Conservation (phyloP, 2,329 filamentous ascomycete genomes). For the Aspergillus sp. region DNA sequence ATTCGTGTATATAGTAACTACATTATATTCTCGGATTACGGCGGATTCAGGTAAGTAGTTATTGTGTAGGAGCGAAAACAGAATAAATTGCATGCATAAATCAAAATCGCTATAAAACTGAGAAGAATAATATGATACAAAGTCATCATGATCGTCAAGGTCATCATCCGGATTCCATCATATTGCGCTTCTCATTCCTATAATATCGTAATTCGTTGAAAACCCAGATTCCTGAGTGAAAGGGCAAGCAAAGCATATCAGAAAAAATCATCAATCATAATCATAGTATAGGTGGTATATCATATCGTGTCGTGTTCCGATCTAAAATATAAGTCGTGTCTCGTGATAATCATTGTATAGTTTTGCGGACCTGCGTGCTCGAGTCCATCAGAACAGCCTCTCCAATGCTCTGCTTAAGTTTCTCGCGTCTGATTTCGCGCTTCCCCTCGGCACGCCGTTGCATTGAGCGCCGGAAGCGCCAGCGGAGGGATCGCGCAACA, state of each 20-base stretch:
- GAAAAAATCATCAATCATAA: background rate
- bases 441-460: constrained; percentile 45
- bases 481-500: constrained; percentile 50
- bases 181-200: background rate
- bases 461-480: constrained; percentile 46
- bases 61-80: background rate
- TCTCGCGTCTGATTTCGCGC: constrained; percentile 53
- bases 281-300: background rate
- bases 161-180: background rate
- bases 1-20: background rate
- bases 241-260: background rate
- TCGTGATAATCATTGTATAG: constrained; percentile 12
- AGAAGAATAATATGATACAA: constrained; percentile 11
- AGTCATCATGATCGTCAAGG: constrained; percentile 5
- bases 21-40: background rate
- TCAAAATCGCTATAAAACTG: background rate
- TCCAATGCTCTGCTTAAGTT: constrained; percentile 54
- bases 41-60: background rate
- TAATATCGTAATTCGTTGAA: constrained; percentile 2
- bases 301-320: constrained; percentile 1
- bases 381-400: constrained; percentile 21
- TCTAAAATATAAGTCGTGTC: constrained; percentile 12
- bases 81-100: background rate
- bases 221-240: background rate
- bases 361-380: constrained; percentile 17